Evolutionary conservation across 108 stramenopile species (phyloP), one percentile per base, ranked within the genome.

Genomic region (Parietichytrium sp.): DNA sequence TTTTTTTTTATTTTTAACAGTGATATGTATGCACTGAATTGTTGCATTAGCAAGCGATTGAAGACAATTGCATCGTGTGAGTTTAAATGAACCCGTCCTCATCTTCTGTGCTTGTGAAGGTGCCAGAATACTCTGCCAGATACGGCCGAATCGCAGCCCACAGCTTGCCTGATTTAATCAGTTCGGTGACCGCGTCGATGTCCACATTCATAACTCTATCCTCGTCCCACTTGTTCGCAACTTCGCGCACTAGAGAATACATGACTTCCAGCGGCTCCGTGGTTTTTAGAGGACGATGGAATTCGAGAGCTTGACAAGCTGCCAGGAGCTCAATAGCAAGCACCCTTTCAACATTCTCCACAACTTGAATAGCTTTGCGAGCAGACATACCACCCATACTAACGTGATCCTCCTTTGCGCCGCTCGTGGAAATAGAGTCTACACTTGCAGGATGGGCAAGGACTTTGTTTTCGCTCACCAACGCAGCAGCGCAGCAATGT

Each of bases 381-480:
- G 84, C 54, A 23, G 84, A 54, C 15, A 47, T 81, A 47, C 80
- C 80, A 8, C 80, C 84, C 84, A 84, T 84, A n/a, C 47, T 48
- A 15, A 84, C 84, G 81, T 84, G 84, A 45, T 84, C 84, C 53
- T 84, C 84, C 84, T 84, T 80, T 3, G 55, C 80, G 4, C 80
- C 84, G 7, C 30, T 31, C 31, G 84, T 84, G 55, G 72, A 54
- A 10, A 84, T 84, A 51, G 54, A 48, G 42, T 84, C 84, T 8
- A 82, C 80, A 18, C 61, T 78, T 30, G 54, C 54, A 4, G 84
- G 84, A 25, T 81, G 80, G 16, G 80, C 18, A 13, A 84, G 55
- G 3, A 47, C 55, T 33, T 82, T 84, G 80, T 84, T 84, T 48
- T 84, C 84, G 33, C 54, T 49, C 45, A 77, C 84, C 26, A 84